Percentiles rank a stretch among this genome's conserved stretches.
Evolutionary conservation across 768 basidiomycete genomes (phyloP).

Genomic region (Exidia glandulosa): DNA sequence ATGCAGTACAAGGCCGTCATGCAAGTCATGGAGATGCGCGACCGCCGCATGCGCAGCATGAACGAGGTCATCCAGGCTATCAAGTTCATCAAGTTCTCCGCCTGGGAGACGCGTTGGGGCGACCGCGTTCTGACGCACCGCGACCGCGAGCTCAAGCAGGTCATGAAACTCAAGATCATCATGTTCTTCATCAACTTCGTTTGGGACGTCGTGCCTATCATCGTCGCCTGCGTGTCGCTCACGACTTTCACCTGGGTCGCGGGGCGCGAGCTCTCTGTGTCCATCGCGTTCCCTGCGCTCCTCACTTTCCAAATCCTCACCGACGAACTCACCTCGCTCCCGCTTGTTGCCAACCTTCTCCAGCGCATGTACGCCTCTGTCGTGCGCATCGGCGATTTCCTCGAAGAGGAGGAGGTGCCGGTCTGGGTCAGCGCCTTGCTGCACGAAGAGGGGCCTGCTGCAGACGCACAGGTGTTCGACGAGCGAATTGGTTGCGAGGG

Average conservation of each 20-base stretch:
- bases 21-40: neutral
- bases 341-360: neutral
- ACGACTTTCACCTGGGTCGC: neutral
- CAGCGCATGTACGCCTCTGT: constrained; percentile 15
- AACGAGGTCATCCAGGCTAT: neutral
- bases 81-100: neutral
- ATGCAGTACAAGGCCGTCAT: neutral
- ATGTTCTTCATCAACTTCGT: neutral
- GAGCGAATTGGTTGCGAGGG: neutral
- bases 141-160: neutral
- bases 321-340: neutral
- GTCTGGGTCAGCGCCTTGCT: constrained; percentile 66
- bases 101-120: neutral
- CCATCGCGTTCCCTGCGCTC: neutral
- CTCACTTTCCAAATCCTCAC: neutral
- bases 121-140: neutral
- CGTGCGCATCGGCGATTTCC: constrained; percentile 66
- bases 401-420: constrained; percentile 68
- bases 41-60: neutral
- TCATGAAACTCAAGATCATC: neutral
- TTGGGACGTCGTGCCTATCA: neutral
- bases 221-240: neutral
- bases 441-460: constrained; percentile 5
- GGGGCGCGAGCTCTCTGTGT: neutral
- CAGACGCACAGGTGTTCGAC: neutral